phyloP scores from a whole-genome alignment of 2,329 filamentous ascomycete species.

The Leptographium wingfieldii region DNA sequence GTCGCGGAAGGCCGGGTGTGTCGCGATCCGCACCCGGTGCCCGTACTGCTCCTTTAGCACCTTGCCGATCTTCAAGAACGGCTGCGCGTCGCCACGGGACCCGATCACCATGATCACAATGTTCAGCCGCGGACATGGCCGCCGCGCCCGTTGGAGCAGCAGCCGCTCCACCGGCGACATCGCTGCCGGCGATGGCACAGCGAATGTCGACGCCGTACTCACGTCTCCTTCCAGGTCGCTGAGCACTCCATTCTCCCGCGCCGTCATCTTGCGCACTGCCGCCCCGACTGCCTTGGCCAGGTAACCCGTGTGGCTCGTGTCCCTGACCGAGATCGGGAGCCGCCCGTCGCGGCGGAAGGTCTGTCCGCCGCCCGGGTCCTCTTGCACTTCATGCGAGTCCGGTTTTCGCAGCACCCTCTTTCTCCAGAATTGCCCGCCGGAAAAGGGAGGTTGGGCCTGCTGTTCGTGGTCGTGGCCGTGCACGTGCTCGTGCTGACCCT shows the following conservation, averaged over 20 bases:
- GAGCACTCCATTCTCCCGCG: slow-evolving; percentile 18
- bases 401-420: neutral
- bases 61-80: slow-evolving; percentile 64
- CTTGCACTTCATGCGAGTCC: neutral
- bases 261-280: slow-evolving; percentile 44
- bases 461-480: too few relatives aligned
- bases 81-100: slow-evolving; percentile 67
- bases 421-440: slow-evolving; percentile 1
- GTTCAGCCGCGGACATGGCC: slow-evolving; percentile 45
- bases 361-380: slow-evolving; percentile 9
- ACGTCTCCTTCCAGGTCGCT: slow-evolving; percentile 2
- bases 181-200: too few relatives aligned
- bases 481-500: neutral
- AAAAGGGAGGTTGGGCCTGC: neutral
- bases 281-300: slow-evolving; percentile 60
- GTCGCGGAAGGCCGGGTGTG: slow-evolving; percentile 63
- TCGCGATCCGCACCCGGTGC: slow-evolving; percentile 66
- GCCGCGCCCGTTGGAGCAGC: slow-evolving; percentile 13
- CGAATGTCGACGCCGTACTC: neutral
- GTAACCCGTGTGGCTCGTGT: slow-evolving; percentile 57
- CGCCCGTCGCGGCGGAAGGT: slow-evolving; percentile 50
- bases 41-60: slow-evolving; percentile 58
- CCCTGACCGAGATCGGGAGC: slow-evolving; percentile 58
- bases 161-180: slow-evolving; percentile 12
- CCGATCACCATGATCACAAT: slow-evolving; percentile 80